Percentiles rank a stretch among this genome's conserved stretches.
Conservation (phyloP, 169 alveolate species). For the Plasmodium fragile region DNA sequence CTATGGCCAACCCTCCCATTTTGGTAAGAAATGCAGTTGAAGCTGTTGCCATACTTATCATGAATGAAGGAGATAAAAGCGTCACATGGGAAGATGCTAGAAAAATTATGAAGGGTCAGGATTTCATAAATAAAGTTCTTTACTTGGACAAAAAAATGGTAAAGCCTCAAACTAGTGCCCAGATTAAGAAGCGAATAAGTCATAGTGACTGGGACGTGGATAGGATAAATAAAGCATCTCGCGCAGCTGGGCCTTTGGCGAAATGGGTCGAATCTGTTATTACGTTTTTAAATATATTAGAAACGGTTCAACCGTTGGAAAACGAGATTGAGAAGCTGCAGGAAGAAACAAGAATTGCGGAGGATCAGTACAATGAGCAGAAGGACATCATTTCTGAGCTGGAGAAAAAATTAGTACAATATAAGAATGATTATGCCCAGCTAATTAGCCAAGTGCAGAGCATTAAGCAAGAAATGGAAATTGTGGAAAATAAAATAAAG, state of each 20-base stretch:
- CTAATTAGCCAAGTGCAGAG: slow-evolving; percentile 93
- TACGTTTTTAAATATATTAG: slow-evolving; percentile 91
- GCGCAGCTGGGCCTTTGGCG: slow-evolving; percentile 98
- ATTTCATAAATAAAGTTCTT: slow-evolving; percentile 92
- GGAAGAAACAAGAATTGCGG: slow-evolving; percentile 90
- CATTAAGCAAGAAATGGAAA: slow-evolving; percentile 94
- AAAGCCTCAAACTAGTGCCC: slow-evolving; percentile 84
- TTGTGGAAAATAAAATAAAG: slow-evolving; percentile 93
- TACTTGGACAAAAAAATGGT: slow-evolving; percentile 90
- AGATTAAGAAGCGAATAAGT: slow-evolving; percentile 83
- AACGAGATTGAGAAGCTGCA: slow-evolving; percentile 93
- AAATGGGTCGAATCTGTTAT: slow-evolving; percentile 95
- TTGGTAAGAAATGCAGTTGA: slow-evolving; percentile 95
- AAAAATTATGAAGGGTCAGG: slow-evolving; percentile 90
- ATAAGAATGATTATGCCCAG: slow-evolving; percentile 95
- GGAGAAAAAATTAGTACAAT: slow-evolving; percentile 92
- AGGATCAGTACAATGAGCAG: slow-evolving; percentile 89
- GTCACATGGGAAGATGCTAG: slow-evolving; percentile 96
- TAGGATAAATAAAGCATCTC: slow-evolving; percentile 93
- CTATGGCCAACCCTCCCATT: slow-evolving; percentile 96
- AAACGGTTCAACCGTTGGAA: slow-evolving; percentile 95
- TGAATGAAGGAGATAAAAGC: slow-evolving; percentile 87
- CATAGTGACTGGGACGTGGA: slow-evolving; percentile 95
- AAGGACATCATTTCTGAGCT: slow-evolving; percentile 84
- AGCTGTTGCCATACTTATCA: slow-evolving; percentile 93